These are phyloP conservation scores for Colletotrichum tabaci DNA, from an alignment of 2,329 filamentous ascomycete species.

Conservation along the genomic window DNA sequence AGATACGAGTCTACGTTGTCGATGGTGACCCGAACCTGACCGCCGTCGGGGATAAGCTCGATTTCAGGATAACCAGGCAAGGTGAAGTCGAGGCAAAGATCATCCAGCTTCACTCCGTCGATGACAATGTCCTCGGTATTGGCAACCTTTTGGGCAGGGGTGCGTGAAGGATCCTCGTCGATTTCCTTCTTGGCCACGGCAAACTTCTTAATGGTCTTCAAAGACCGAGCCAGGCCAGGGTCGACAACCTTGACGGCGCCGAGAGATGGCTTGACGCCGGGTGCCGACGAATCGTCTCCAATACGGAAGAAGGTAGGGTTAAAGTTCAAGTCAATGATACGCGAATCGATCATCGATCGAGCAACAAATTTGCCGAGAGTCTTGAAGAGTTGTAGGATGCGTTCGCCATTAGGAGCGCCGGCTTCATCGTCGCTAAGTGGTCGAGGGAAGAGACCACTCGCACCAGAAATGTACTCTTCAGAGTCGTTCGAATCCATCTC, in stretches of 20 bases:
- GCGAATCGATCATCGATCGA: conserved; percentile 96
- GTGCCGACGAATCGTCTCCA: conserved; percentile 75
- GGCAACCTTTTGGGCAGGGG: conserved; percentile 77
- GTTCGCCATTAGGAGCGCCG: conserved; percentile 83
- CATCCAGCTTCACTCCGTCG: conserved; percentile 84
- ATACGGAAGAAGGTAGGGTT: conserved; percentile 98
- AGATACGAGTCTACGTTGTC: conserved; percentile 93
- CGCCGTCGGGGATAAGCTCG: conserved; percentile 83
- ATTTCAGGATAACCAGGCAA: conserved; percentile 91
- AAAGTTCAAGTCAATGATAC: conserved; percentile 97
- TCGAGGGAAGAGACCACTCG: conserved; percentile 89
- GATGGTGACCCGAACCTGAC: conserved; percentile 83
- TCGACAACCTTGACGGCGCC: conserved; percentile 93
- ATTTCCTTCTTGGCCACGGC: conserved; percentile 86
- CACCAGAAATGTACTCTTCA: conserved; percentile 88
- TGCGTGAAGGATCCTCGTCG: conserved; percentile 78
- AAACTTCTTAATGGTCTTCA: conserved; percentile 91
- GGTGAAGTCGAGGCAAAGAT: conserved; percentile 94
- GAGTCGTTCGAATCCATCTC: conserved; percentile 83
- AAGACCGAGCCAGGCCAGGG: conserved; percentile 84
- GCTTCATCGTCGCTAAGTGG: conserved; percentile 88
- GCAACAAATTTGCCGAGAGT: conserved; percentile 98
- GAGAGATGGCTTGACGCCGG: conserved; percentile 82
- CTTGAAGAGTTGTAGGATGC: conserved; percentile 89
- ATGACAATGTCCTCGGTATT: conserved; percentile 80